These are phyloP conservation scores for Fusarium coffeatum DNA, from an alignment of 2,329 filamentous ascomycete species.

Conservation along the genomic window DNA sequence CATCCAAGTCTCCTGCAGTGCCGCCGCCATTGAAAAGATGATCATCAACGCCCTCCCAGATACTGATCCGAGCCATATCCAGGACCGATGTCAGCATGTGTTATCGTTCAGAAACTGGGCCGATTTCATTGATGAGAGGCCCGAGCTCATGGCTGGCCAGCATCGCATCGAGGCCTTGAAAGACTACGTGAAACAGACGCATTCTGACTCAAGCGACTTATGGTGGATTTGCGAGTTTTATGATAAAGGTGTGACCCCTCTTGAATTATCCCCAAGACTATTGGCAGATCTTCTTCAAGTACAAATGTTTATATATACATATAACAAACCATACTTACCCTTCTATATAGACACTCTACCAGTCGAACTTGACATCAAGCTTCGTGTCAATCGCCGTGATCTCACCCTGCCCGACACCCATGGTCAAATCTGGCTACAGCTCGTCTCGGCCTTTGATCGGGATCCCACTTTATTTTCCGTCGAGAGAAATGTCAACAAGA, in stretches of 20 bases:
- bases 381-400: background rate
- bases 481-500: background rate
- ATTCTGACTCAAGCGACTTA: background rate
- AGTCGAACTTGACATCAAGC: background rate
- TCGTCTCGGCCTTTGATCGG: background rate
- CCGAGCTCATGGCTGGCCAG: slow-evolving; percentile 30
- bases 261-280: background rate
- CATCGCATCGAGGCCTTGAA: slow-evolving; percentile 21
- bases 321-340: too few relatives aligned
- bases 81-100: too few relatives aligned
- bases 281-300: accelerated
- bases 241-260: slow-evolving; percentile 12
- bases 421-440: background rate
- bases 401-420: background rate
- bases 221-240: slow-evolving; percentile 33
- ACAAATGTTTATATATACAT: too few relatives aligned
- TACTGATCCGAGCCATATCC: background rate
- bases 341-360: slow-evolving; percentile 18
- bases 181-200: slow-evolving; percentile 10
- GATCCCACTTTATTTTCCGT: background rate
- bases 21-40: background rate
- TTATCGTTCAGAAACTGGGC: too few relatives aligned
- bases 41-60: too few relatives aligned
- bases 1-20: background rate
- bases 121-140: background rate